Percentiles rank a stretch among this genome's conserved stretches.
Conservation (phyloP, 1,284 basidiomycete species). For the Exsudoporus floridanus region DNA sequence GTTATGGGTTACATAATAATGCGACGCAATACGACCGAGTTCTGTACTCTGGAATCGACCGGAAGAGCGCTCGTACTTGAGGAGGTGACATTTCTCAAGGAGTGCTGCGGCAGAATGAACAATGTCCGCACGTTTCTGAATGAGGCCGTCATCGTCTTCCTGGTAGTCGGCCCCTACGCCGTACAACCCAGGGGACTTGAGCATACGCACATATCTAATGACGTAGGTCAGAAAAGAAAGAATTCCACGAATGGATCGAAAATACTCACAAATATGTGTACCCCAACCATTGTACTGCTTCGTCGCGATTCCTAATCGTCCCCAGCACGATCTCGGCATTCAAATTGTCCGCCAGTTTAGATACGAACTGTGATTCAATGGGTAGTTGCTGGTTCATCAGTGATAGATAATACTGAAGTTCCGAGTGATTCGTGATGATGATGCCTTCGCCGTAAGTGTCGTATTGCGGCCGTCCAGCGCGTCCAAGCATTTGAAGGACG, state of each 20-base stretch:
- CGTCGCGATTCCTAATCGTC: slow-evolving; percentile 92
- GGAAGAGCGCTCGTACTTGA: slow-evolving; percentile 90
- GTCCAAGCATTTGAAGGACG: slow-evolving; percentile 97
- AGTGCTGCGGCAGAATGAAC: slow-evolving; percentile 91
- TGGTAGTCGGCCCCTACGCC: slow-evolving; percentile 89
- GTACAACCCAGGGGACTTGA: slow-evolving; percentile 88
- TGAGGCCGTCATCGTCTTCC: slow-evolving; percentile 78
- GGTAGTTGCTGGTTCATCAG: slow-evolving; percentile 95
- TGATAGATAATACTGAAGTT: slow-evolving; percentile 95
- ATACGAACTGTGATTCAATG: slow-evolving; percentile 95
- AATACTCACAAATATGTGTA: slow-evolving; percentile 87
- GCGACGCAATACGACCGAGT: slow-evolving; percentile 91
- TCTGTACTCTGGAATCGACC: slow-evolving; percentile 92
- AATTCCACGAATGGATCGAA: neutral
- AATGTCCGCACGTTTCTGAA: slow-evolving; percentile 96
- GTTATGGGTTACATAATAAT: slow-evolving; percentile 95
- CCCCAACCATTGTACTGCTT: slow-evolving; percentile 96
- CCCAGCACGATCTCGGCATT: slow-evolving; percentile 98
- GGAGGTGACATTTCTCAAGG: slow-evolving; percentile 90
- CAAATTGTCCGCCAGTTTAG: slow-evolving; percentile 91
- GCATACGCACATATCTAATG: slow-evolving; percentile 88
- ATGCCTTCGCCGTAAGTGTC: slow-evolving; percentile 98
- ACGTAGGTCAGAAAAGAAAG: slow-evolving; percentile 25
- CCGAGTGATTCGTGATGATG: slow-evolving; percentile 97
- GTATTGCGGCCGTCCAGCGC: slow-evolving; percentile 96